These are phyloP conservation scores for Galerina sulciceps DNA, from an alignment of 768 basidiomycete genomes.

Conservation along the genomic window DNA sequence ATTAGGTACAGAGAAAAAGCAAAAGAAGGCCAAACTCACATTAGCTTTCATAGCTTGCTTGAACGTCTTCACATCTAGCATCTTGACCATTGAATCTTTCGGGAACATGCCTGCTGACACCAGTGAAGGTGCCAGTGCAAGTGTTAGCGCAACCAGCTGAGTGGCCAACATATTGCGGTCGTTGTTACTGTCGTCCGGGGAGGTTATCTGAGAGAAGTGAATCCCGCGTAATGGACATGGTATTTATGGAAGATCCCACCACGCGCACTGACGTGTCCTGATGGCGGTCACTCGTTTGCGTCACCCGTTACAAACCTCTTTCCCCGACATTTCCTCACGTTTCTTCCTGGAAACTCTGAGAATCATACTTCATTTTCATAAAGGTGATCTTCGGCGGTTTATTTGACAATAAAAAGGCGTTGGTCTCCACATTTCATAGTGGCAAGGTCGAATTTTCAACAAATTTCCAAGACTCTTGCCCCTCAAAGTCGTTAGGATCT, in stretches of 20 bases:
- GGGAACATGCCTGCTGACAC: constrained; percentile 55
- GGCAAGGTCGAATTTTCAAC: neutral
- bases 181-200: neutral
- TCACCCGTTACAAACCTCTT: constrained; percentile 11
- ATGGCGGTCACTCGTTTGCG: constrained; percentile 14
- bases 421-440: too few relatives aligned
- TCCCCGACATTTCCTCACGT: constrained; percentile 16
- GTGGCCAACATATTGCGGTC: constrained; percentile 37
- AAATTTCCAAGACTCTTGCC: neutral
- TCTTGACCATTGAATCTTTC: constrained; percentile 66
- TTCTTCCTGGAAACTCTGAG: constrained; percentile 1
- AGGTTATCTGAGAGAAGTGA: constrained; percentile 5
- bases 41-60: constrained; percentile 75
- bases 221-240: constrained; percentile 1
- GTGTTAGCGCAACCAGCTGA: constrained; percentile 39
- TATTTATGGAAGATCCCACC: constrained; percentile 20
- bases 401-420: too few relatives aligned
- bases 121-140: constrained; percentile 48
- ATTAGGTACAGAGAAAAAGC: neutral
- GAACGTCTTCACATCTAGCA: constrained; percentile 72
- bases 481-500: neutral
- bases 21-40: constrained; percentile 45
- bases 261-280: constrained; percentile 22
- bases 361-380: neutral
- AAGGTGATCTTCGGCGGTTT: too few relatives aligned